Conservation (phyloP, 179 eudicot genomes). For the Gypsophila paniculata region DNA sequence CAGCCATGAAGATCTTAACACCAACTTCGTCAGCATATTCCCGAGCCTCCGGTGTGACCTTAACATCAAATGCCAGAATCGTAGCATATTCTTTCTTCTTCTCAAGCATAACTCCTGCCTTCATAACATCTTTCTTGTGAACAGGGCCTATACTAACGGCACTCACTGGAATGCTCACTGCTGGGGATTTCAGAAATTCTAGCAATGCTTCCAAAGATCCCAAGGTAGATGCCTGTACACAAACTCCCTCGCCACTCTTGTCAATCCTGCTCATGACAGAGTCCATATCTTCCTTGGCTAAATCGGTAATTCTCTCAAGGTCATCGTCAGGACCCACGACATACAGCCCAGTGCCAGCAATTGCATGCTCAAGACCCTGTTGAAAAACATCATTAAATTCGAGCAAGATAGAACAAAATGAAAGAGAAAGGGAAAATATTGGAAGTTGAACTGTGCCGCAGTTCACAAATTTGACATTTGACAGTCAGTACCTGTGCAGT, state of each 20-base stretch:
- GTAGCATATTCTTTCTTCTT: conserved; percentile 93
- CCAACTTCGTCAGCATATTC: conserved; percentile 89
- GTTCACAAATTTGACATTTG: background rate
- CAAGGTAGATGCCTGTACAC: conserved; percentile 92
- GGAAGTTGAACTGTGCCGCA: background rate
- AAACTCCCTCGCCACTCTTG: conserved; percentile 89
- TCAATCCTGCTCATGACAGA: conserved; percentile 85
- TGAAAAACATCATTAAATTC: conserved; percentile 5
- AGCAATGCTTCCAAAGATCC: conserved; percentile 87
- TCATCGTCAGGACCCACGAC: conserved; percentile 88
- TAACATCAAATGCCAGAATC: conserved; percentile 89
- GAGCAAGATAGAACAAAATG: background rate
- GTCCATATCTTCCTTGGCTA: conserved; percentile 79
- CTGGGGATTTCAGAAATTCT: conserved; percentile 80
- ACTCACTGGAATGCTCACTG: conserved; percentile 86
- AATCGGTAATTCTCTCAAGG: conserved; percentile 54
- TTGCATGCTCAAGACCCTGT: conserved; percentile 94
- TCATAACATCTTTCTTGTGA: conserved; percentile 92
- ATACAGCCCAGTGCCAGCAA: conserved; percentile 79
- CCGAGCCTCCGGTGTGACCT: conserved; percentile 86
- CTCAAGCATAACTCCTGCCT: conserved; percentile 97
- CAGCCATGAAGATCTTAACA: conserved; percentile 77
- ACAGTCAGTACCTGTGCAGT: conserved; percentile 64
- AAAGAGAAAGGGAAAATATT: background rate
- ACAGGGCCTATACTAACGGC: conserved; percentile 92